Conservation (phyloP, 108 stramenopile genomes). For the Skeletonema marinoi region DNA sequence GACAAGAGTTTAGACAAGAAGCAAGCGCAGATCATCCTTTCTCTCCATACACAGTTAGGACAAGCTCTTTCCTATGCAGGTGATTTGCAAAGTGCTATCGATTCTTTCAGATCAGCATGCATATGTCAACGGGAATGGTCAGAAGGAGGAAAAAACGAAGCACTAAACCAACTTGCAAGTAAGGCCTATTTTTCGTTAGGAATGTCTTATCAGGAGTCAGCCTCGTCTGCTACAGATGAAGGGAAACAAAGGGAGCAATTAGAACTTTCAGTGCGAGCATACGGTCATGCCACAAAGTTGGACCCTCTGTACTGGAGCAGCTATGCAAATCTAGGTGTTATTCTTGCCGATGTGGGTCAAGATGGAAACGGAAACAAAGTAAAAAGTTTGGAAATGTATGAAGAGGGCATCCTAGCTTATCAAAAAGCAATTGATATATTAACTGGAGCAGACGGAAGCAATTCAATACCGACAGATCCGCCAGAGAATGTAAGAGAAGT, state of each 20-base stretch:
- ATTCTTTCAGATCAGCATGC: background rate
- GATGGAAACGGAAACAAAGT: conserved; percentile 17
- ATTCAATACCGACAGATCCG: conserved; percentile 59
- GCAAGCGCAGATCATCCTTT: background rate
- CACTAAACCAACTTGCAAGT: conserved; percentile 22
- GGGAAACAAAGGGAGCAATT: conserved; percentile 11
- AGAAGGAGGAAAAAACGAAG: background rate
- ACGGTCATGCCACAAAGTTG: conserved; percentile 52
- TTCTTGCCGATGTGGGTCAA: conserved; percentile 54
- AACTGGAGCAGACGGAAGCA: conserved; percentile 16
- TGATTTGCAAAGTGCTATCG: background rate
- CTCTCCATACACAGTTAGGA: background rate
- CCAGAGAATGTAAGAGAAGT: conserved; percentile 60
- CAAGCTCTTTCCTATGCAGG: background rate
- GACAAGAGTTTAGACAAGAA: background rate
- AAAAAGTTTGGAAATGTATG: conserved; percentile 37
- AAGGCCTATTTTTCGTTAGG: conserved; percentile 66
- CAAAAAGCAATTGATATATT: conserved; percentile 74
- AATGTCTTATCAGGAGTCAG: conserved; percentile 68
- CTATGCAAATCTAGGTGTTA: conserved; percentile 63
- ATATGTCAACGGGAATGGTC: background rate
- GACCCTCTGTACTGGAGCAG: conserved; percentile 70
- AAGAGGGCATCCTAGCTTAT: conserved; percentile 67
- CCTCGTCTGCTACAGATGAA: background rate
- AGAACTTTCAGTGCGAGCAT: conserved; percentile 31